Evolutionary conservation across 768 basidiomycete genomes (phyloP), one percentile per base, ranked within the genome.

Genomic region (Phaffia australis): DNA sequence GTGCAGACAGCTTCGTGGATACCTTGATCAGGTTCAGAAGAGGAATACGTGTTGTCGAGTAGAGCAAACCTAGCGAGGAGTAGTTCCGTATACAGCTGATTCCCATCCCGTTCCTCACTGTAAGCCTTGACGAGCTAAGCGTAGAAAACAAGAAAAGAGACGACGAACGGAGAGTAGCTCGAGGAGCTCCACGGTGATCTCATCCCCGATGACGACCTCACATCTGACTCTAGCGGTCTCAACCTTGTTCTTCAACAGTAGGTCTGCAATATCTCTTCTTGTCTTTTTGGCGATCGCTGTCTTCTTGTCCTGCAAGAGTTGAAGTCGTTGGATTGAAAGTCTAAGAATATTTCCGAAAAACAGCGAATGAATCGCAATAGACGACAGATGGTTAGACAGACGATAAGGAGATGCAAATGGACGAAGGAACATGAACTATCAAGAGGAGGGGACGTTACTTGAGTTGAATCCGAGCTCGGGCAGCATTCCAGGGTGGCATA

Each of bases 11-110:
- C 91, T 79, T 99, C 95, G 57, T 79, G 79, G 15, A 90, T 81
- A 71, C 86, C 88, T 63, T 86, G 84, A 77, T 98, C 95, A 25
- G 93, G 92, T 73, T 89, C 84, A 83, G 25, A 68, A 69, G 42
- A 71, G 72, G 58, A 29, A 15, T 19, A 42, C 11, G 35, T 42
- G 42, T 46, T 54, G 72, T 99, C 95, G 56, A 99, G 81, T 32
- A 98, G 77, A 14, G 88, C 88, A 72, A 98, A 98, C 56, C 95
- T 83, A 11, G 94, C 89, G 27, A 93, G 80, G 23, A 98, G 78
- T n/a, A 94, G 82, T 73, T 99, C 95, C 70, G 87, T 89, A 75
- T 97, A 97, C 15, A 98, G 81, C 78, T 77, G 60, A 3, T 49
- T 14, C 25, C 51, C 35, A 54, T 7, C 25, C 23, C 58, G 57